phyloP scores from a whole-genome alignment of 202 grass and related monocot species.

The Sporobolus alterniflorus region DNA sequence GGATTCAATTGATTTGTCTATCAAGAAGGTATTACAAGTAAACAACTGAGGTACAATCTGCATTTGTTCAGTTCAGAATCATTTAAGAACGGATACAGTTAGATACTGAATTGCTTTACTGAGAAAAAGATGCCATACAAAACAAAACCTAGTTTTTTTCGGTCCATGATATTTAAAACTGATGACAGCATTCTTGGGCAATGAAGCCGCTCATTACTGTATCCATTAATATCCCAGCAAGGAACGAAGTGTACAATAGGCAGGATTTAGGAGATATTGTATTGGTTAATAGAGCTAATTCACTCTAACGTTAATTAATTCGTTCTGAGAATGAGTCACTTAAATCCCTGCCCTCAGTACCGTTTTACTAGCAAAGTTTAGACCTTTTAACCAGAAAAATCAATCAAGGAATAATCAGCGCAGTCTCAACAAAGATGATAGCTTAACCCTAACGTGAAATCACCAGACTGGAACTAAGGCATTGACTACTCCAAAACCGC shows the following conservation, averaged over 20 bases:
- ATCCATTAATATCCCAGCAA: neutral
- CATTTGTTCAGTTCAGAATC: neutral
- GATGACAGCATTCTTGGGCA: no score
- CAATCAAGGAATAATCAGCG: neutral
- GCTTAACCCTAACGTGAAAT: neutral
- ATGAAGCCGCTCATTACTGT: no score
- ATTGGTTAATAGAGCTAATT: neutral
- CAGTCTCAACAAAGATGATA: neutral
- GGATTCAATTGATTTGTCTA: neutral
- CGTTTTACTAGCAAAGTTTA: neutral
- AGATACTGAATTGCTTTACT: no score
- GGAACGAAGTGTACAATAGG: neutral
- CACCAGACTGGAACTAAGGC: neutral
- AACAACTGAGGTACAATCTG: constrained; percentile 2
- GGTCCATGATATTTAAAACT: no score
- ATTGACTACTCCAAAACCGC: neutral
- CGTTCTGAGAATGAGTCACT: neutral
- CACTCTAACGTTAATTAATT: neutral
- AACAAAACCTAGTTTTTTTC: no score
- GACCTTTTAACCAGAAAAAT: neutral
- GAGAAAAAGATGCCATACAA: no score
- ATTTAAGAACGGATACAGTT: neutral
- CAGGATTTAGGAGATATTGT: neutral
- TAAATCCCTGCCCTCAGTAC: neutral
- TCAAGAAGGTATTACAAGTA: neutral